phyloP scores from a whole-genome alignment of 768 basidiomycete species.

The Pleurotus salmoneostramineus region DNA sequence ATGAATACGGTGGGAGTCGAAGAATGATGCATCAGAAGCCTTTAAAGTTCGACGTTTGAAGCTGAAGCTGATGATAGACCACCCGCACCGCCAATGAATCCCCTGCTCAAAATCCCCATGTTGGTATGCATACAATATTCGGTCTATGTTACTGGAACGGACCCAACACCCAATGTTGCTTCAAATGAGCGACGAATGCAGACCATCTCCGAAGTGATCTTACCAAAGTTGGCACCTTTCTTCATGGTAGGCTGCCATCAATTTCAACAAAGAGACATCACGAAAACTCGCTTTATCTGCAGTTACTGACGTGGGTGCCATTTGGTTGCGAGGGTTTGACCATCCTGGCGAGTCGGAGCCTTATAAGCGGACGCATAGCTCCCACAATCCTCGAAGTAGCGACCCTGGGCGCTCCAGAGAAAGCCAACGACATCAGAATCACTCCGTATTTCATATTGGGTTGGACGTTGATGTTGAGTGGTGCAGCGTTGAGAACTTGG shows the following conservation, averaged over 20 bases:
- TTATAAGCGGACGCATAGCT: background rate
- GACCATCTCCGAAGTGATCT: background rate
- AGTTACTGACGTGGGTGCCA: background rate
- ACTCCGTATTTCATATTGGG: conserved; percentile 25
- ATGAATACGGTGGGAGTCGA: no score
- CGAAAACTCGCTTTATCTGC: background rate
- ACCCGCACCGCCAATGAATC: background rate
- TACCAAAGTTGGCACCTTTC: background rate
- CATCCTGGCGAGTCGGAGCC: background rate
- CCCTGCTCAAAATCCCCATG: background rate
- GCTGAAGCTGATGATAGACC: no score
- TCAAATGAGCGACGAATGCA: background rate
- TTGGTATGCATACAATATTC: background rate
- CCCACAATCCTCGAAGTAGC: background rate
- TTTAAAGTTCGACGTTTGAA: no score
- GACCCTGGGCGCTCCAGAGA: background rate
- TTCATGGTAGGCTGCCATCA: background rate
- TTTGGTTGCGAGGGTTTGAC: background rate
- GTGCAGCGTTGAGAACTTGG: conserved; percentile 27
- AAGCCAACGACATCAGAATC: background rate
- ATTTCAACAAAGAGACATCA: background rate
- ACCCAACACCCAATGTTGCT: background rate
- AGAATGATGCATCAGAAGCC: no score
- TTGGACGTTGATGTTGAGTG: conserved; percentile 19
- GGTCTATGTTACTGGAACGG: background rate